Conservation (phyloP, 805 yeast genomes). For the Candida vartiovaarae region DNA sequence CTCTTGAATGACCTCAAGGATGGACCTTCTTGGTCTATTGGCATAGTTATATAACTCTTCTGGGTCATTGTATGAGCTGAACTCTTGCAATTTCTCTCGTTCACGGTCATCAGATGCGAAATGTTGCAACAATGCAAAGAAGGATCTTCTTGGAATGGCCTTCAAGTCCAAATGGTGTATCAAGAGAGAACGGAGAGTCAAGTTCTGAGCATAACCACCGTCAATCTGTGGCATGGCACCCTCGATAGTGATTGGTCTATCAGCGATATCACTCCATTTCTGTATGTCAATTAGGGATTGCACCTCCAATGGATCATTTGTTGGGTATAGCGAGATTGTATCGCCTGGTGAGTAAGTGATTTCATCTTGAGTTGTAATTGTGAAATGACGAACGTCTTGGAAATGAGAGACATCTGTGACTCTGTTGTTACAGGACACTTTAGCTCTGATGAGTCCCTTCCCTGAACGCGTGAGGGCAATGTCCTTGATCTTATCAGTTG, state of each 20-base stretch:
- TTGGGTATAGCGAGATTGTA: constrained; percentile 68
- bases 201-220: constrained; percentile 52
- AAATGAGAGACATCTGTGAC: constrained; percentile 70
- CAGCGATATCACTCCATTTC: constrained; percentile 69
- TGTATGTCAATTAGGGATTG: constrained; percentile 59
- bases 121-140: constrained; percentile 67
- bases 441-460: constrained; percentile 30
- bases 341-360: constrained; percentile 68
- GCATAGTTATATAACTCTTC: constrained; percentile 87
- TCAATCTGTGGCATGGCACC: constrained; percentile 28
- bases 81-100: constrained; percentile 66
- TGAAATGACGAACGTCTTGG: constrained; percentile 78
- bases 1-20: constrained; percentile 77
- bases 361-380: constrained; percentile 10
- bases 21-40: constrained; percentile 85
- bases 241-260: constrained; percentile 37
- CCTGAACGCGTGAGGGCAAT: constrained; percentile 28
- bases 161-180: constrained; percentile 77
- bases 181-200: constrained; percentile 67
- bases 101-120: constrained; percentile 75
- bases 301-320: constrained; percentile 59
- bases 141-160: constrained; percentile 78
- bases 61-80: constrained; percentile 61
- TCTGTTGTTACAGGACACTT: constrained; percentile 43
- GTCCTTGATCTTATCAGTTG: constrained; percentile 22